Percentiles rank a stretch among this genome's conserved stretches.
Conservation (phyloP, 768 basidiomycete species). For the Pulveroboletus ravenelii region DNA sequence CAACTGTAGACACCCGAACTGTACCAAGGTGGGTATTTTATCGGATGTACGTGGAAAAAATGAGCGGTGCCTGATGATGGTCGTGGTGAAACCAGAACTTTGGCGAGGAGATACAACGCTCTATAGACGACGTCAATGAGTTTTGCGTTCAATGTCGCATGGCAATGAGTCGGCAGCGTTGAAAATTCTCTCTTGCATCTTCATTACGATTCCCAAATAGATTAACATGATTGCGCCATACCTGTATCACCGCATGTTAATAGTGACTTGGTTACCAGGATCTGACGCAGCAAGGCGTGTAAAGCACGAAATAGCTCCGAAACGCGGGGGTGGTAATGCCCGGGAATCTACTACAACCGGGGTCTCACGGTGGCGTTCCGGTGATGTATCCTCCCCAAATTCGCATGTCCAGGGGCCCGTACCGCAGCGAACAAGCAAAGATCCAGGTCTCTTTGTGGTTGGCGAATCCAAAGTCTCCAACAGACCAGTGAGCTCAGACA, state of each 20-base stretch:
- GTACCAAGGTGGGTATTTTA: slow-evolving; percentile 49
- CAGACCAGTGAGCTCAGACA: neutral
- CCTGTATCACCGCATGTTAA: slow-evolving; percentile 25
- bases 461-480: neutral
- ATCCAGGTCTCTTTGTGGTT: no score
- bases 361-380: slow-evolving; percentile 1
- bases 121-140: slow-evolving; percentile 67
- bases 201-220: slow-evolving; percentile 1
- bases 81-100: slow-evolving; percentile 44
- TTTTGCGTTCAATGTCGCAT: slow-evolving; percentile 67
- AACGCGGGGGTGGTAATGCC: neutral
- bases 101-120: slow-evolving; percentile 62
- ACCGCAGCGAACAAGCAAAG: neutral
- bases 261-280: slow-evolving; percentile 9
- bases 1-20: slow-evolving; percentile 49
- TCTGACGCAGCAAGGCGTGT: neutral
- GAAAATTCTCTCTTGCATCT: slow-evolving; percentile 5
- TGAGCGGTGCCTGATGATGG: slow-evolving; percentile 5
- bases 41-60: slow-evolving; percentile 6
- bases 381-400: neutral
- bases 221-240: slow-evolving; percentile 26
- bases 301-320: neutral
- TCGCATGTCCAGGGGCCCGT: slow-evolving; percentile 1
- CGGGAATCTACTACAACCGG: neutral
- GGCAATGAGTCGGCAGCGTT: slow-evolving; percentile 39